Evolutionary conservation across 2,329 filamentous ascomycete species (phyloP).

Genomic region (Botrytis cinerea): DNA sequence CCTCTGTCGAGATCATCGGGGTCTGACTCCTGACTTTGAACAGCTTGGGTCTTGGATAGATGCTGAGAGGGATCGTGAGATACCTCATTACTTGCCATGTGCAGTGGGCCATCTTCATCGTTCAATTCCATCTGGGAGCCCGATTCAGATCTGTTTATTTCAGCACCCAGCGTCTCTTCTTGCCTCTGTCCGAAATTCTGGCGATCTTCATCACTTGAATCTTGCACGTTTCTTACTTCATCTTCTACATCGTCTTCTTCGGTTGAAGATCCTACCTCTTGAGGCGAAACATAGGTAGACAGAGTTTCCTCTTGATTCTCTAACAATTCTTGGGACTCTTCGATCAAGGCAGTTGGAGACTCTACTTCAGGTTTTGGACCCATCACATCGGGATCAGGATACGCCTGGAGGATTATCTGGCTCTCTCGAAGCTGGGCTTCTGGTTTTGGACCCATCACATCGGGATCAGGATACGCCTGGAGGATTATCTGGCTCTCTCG

Average conservation of each 20-base stretch:
- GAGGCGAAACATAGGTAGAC: background rate
- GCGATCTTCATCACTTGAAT: background rate
- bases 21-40: background rate
- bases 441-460: background rate
- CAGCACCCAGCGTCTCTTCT: background rate
- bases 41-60: background rate
- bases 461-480: background rate
- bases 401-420: background rate
- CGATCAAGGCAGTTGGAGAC: background rate
- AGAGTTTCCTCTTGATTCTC: background rate
- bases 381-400: background rate
- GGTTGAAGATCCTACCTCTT: accelerated
- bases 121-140: background rate
- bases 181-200: background rate
- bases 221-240: background rate
- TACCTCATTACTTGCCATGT: background rate
- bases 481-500: background rate
- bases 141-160: background rate
- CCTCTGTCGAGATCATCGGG: background rate
- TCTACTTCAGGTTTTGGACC: background rate
- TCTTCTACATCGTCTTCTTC: background rate
- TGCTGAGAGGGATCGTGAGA: accelerated
- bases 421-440: background rate
- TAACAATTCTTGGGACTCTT: background rate
- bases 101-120: background rate